Percentiles rank a stretch among this genome's conserved stretches.
Conservation (phyloP, 2,329 filamentous ascomycete species). For the Epichloe sibirici region DNA sequence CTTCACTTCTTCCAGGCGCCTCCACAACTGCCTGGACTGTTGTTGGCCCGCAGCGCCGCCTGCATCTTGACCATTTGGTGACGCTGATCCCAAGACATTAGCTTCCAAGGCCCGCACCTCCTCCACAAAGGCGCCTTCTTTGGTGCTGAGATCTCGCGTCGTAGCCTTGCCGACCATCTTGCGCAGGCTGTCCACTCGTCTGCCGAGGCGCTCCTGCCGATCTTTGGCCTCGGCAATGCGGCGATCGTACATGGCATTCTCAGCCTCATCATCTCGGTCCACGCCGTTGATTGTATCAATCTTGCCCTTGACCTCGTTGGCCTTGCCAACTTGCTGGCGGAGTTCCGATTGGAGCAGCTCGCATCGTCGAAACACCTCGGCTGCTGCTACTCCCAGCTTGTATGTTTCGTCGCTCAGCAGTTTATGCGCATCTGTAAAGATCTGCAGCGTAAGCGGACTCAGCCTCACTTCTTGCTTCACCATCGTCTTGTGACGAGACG, state of each 20-base stretch:
- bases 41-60: neutral
- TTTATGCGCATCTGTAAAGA: conserved; percentile 63
- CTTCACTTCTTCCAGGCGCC: conserved; percentile 22
- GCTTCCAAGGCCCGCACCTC: conserved; percentile 42
- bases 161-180: conserved; percentile 30
- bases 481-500: conserved; percentile 46
- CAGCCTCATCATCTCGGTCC: conserved; percentile 35
- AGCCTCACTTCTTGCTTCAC: conserved; percentile 57
- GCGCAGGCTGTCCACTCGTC: conserved; percentile 47
- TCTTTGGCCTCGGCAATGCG: conserved; percentile 42
- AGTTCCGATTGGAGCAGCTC: conserved; percentile 57
- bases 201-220: conserved; percentile 43
- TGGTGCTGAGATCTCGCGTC: conserved; percentile 30
- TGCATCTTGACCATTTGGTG: neutral
- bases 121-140: conserved; percentile 33
- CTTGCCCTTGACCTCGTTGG: conserved; percentile 50
- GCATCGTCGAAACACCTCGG: conserved; percentile 61
- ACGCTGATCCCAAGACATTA: conserved; percentile 27
- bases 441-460: conserved; percentile 56
- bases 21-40: conserved; percentile 7
- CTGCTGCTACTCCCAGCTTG: conserved; percentile 53
- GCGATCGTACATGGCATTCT: conserved; percentile 44
- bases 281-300: conserved; percentile 49
- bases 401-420: conserved; percentile 58
- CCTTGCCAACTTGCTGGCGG: conserved; percentile 52